Percentiles rank a stretch among this genome's conserved stretches.
phyloP scores from a whole-genome alignment of 352 stramenopile genomes.

The Globisporangium uncinulatum region DNA sequence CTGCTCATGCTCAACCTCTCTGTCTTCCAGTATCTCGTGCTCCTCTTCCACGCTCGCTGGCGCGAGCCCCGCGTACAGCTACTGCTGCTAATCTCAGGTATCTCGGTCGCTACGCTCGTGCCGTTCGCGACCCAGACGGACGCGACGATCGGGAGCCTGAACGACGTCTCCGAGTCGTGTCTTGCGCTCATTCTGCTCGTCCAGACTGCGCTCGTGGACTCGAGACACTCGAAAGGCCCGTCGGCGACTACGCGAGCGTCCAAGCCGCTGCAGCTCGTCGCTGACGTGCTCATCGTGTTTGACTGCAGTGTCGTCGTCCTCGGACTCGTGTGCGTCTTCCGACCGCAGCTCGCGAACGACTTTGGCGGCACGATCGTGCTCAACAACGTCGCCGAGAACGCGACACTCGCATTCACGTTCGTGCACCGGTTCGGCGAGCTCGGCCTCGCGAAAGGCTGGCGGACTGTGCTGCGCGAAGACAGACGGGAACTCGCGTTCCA shows the following conservation, averaged over 20 bases:
- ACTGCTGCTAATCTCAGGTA: slow-evolving; percentile 15
- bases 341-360: not conserved
- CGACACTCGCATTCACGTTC: slow-evolving; percentile 27
- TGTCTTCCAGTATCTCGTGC: slow-evolving; percentile 30
- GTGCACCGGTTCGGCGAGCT: slow-evolving; percentile 23
- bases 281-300: slow-evolving; percentile 24
- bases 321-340: slow-evolving; percentile 18
- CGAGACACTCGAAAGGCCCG: not conserved
- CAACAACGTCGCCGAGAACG: slow-evolving; percentile 20
- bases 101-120: slow-evolving; percentile 20
- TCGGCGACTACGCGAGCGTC: not conserved
- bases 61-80: slow-evolving; percentile 23
- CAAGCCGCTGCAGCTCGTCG: slow-evolving; percentile 11
- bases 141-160: slow-evolving; percentile 12
- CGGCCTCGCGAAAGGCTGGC: slow-evolving; percentile 6
- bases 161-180: slow-evolving; percentile 28
- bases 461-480: slow-evolving; percentile 17
- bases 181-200: slow-evolving; percentile 25
- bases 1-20: slow-evolving; percentile 26
- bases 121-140: slow-evolving; percentile 14
- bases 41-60: slow-evolving; percentile 21
- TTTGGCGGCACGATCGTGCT: slow-evolving; percentile 10
- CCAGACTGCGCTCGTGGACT: slow-evolving; percentile 16
- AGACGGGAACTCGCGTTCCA: slow-evolving; percentile 24
- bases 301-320: slow-evolving; percentile 16